Evolutionary conservation across 257 asterid species (phyloP).

Genomic region (Petunia axillaris): DNA sequence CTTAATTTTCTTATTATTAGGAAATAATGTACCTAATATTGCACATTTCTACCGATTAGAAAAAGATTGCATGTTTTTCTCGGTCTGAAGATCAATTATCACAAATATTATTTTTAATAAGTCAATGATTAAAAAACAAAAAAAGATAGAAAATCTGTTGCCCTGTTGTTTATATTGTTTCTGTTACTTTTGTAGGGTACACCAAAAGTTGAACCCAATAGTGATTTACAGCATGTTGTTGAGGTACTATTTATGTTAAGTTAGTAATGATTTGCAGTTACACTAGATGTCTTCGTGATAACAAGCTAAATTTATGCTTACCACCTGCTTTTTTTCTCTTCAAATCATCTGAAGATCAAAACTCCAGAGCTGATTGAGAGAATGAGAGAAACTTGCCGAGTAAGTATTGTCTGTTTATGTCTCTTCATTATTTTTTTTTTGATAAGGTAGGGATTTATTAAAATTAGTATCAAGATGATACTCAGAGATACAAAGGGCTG

Average conservation of each 20-base stretch:
- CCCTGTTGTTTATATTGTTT: not conserved
- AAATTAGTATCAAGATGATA: no score
- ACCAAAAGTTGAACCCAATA: constrained; percentile 89
- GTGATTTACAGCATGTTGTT: constrained; percentile 87
- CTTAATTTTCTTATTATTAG: not conserved
- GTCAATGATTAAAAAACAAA: no score
- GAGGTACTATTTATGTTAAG: constrained; percentile 63
- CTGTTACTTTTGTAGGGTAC: constrained; percentile 59
- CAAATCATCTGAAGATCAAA: constrained; percentile 68
- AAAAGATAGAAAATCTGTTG: not conserved
- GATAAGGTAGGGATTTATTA: no score
- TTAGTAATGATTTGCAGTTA: constrained; percentile 17
- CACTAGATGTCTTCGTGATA: not conserved
- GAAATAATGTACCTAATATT: not conserved
- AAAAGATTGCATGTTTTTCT: constrained; percentile 1
- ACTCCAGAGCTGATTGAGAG: constrained; percentile 78
- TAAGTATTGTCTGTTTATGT: constrained; percentile 48
- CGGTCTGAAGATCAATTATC: not conserved
- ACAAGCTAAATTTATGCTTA: not conserved
- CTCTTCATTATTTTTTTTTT: not conserved
- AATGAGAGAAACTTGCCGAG: constrained; percentile 94
- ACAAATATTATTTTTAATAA: no score
- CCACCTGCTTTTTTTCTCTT: constrained; percentile 35
- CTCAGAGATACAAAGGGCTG: no score
- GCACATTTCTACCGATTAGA: not conserved